Percentiles rank a stretch among this genome's conserved stretches.
Evolutionary conservation across 495 filamentous ascomycete genomes (phyloP).

Genomic region (Lophium mytilinum): DNA sequence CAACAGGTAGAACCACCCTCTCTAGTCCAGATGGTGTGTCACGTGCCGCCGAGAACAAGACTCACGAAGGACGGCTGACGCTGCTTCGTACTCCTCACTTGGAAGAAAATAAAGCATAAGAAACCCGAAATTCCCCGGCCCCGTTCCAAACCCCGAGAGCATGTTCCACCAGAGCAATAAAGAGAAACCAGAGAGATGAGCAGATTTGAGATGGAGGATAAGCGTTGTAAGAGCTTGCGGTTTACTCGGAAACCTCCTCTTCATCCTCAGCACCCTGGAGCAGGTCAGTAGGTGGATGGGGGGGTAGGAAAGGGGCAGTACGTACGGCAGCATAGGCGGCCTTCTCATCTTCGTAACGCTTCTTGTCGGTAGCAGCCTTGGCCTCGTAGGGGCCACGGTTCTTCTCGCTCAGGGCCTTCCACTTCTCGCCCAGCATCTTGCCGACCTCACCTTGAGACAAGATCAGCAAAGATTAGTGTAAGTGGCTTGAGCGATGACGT

Average conservation of each 20-base stretch:
- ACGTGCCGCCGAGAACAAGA: too few relatives aligned
- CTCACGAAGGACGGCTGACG: too few relatives aligned
- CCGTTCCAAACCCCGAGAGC: slow-evolving; percentile 6
- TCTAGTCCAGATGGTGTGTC: too few relatives aligned
- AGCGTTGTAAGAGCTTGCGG: not conserved
- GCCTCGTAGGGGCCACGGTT: slow-evolving; percentile 88
- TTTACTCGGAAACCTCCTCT: slow-evolving; percentile 25
- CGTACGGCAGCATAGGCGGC: slow-evolving; percentile 58
- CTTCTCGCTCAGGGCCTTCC: slow-evolving; percentile 88
- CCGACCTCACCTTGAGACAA: slow-evolving; percentile 72
- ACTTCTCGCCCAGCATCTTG: slow-evolving; percentile 93
- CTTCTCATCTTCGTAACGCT: slow-evolving; percentile 98
- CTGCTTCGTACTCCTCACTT: not conserved
- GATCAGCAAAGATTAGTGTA: not conserved
- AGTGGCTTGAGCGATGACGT: slow-evolving; percentile 28
- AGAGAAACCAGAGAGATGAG: not conserved
- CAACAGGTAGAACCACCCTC: not conserved
- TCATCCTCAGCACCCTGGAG: slow-evolving; percentile 19
- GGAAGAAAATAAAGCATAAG: slow-evolving; percentile 10
- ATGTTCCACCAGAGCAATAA: slow-evolving; percentile 1
- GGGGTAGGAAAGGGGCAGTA: not conserved
- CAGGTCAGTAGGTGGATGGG: not conserved
- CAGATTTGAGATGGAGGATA: not conserved
- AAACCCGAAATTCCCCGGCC: slow-evolving; percentile 10
- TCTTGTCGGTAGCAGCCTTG: slow-evolving; percentile 94